phyloP scores from a whole-genome alignment of 495 filamentous ascomycete genomes.

The Melanomma pulvis-pyrius region DNA sequence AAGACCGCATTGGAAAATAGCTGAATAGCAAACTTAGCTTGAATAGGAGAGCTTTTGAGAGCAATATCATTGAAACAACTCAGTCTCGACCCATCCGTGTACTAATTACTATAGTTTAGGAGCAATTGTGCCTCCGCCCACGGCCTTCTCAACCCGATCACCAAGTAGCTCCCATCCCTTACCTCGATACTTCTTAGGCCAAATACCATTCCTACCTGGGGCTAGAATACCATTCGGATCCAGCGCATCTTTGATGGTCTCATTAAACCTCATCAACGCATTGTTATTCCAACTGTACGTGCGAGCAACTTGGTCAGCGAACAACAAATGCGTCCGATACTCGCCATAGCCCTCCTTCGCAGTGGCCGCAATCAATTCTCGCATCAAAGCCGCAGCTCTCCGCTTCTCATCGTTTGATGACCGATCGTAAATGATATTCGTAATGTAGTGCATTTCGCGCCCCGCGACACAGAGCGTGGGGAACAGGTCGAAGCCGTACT shows the following conservation, averaged over 20 bases:
- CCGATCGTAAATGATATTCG: conserved; percentile 60
- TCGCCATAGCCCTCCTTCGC: conserved; percentile 59
- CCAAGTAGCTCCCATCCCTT: conserved; percentile 47
- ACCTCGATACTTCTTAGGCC: conserved; percentile 48
- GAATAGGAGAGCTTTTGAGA: too few species aligned
- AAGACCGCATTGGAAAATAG: not conserved
- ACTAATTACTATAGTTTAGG: conserved; percentile 18
- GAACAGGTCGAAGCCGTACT: conserved; percentile 57
- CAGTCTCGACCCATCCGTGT: not conserved
- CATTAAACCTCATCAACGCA: conserved; percentile 47
- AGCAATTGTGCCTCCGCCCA: conserved; percentile 29
- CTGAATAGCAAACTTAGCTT: too few species aligned
- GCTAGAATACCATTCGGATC: conserved; percentile 32
- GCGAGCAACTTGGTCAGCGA: conserved; percentile 60
- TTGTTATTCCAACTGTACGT: conserved; percentile 61
- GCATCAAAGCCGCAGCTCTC: conserved; percentile 51
- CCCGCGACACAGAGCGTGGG: conserved; percentile 55
- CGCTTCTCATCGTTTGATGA: too few species aligned
- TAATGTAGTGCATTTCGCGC: conserved; percentile 63
- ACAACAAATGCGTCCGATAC: conserved; percentile 59
- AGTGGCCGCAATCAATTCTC: conserved; percentile 51
- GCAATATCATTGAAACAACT: too few species aligned
- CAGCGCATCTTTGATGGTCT: conserved; percentile 26
- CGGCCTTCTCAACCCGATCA: conserved; percentile 20
- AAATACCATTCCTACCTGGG: conserved; percentile 23